Conservation (phyloP, 2,329 filamentous ascomycete genomes). For the Aspergillus tanneri region DNA sequence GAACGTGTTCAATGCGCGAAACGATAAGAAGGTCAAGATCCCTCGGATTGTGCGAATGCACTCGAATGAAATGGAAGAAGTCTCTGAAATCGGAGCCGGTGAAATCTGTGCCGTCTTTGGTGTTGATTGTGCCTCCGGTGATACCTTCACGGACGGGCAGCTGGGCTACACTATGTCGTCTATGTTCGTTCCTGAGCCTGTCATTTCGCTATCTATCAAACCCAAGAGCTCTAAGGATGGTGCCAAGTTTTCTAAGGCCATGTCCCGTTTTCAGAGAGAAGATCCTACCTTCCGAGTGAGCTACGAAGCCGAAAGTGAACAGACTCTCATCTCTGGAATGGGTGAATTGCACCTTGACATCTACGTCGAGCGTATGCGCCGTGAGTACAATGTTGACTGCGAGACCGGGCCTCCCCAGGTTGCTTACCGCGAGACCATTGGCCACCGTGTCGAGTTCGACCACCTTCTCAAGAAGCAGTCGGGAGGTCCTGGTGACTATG, state of each 20-base stretch:
- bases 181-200: conserved; percentile 95
- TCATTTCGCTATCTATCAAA: conserved; percentile 96
- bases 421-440: conserved; percentile 93
- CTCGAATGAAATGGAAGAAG: conserved; percentile 99
- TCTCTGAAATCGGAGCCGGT: conserved; percentile 85
- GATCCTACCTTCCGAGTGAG: conserved; percentile 96
- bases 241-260: conserved; percentile 95
- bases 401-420: conserved; percentile 95
- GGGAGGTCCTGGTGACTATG: conserved; percentile 92
- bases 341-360: conserved; percentile 95
- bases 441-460: conserved; percentile 77
- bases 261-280: conserved; percentile 97
- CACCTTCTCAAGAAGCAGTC: conserved; percentile 93
- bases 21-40: conserved; percentile 92
- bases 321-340: conserved; percentile 99
- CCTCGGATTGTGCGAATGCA: conserved; percentile 99
- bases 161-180: conserved; percentile 94
- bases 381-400: conserved; percentile 96
- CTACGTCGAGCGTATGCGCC: conserved; percentile 93
- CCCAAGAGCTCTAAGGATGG: conserved; percentile 91
- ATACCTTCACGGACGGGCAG: conserved; percentile 94
- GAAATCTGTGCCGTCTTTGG: conserved; percentile 99
- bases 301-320: conserved; percentile 86
- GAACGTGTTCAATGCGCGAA: conserved; percentile 90
- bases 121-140: conserved; percentile 94